Evolutionary conservation across 768 basidiomycete species (phyloP), one percentile per base, ranked within the genome.

Genomic region (Lentinula lateritia): DNA sequence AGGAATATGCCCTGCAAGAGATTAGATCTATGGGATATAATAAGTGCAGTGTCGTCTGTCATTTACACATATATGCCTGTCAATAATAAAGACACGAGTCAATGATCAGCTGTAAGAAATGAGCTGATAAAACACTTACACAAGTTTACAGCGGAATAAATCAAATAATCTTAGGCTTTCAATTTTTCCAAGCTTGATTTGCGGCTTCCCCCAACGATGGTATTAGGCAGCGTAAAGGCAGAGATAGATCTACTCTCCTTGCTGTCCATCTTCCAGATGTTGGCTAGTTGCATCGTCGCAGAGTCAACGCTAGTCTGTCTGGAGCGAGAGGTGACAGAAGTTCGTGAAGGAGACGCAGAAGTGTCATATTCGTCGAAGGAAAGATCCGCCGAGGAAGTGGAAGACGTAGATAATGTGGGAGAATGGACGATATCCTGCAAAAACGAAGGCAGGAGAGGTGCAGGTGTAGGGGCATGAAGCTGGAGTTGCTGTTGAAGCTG

Each of bases 231-330:
- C 0, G 81, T 76, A 61, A 84, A 80, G 2, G 78, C 78, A 46
- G 79, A 77, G 5, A 86, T 71, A 35, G 76, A 79, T 65, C 81
- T 82, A 67, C 77, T 84, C 72, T 92, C 89, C 66, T 89, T 87
- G 18, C 86, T 86, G 62, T 89, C 89, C 43, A 92, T 67, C 56
- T 78, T 79, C 89, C 89, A 92, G 60, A 92, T 92, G 62, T 83
- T 89, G 8, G 73, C 74, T 28, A 80, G 67, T 50, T 43, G 66
- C 60, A 50, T 70, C 62, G 65, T 34, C 67, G 68, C 63, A 55
- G 69, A 62, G 67, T 69, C 59, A n/a, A 32, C 58, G 38, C 59
- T 65, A n/a, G 61, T 50, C 20, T 62, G 58, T 41, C 65, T 34
- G 8, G 59, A 60, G 18, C 59, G 45, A 9, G 58, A 36, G 5